Conservation (phyloP, 495 filamentous ascomycete genomes). For the Cetradonia linearis region DNA sequence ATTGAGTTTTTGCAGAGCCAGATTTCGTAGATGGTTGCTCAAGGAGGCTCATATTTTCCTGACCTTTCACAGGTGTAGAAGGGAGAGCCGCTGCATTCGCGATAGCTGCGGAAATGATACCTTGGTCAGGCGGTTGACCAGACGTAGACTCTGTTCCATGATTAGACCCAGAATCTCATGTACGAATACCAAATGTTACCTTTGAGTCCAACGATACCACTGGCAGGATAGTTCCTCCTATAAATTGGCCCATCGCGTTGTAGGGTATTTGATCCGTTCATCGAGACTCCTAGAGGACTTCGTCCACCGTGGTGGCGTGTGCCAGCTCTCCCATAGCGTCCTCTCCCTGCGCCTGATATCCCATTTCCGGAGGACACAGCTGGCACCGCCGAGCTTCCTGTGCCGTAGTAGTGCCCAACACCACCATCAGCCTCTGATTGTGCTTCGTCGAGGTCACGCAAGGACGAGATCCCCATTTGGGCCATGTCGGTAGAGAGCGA, state of each 20-base stretch:
- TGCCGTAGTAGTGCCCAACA: constrained; percentile 48
- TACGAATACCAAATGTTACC: constrained; percentile 13
- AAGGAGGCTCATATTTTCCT: constrained; percentile 66
- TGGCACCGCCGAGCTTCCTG: constrained; percentile 38
- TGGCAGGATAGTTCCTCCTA: constrained; percentile 13
- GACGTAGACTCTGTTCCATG: constrained; percentile 13
- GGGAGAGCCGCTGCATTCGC: constrained; percentile 71
- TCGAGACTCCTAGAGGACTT: constrained; percentile 51
- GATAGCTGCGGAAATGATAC: constrained; percentile 84
- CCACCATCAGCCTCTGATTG: constrained; percentile 37
- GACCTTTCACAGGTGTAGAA: constrained; percentile 44
- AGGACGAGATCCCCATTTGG: constrained; percentile 47
- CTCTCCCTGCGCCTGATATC: constrained; percentile 69
- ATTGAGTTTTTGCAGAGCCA: constrained; percentile 63
- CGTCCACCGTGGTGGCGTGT: constrained; percentile 45
- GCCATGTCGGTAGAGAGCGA: constrained; percentile 52
- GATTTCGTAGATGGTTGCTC: constrained; percentile 53
- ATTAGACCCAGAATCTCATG: constrained; percentile 14
- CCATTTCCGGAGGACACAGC: constrained; percentile 43
- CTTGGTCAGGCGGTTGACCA: constrained; percentile 39
- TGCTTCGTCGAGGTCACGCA: constrained; percentile 34
- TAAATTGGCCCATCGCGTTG: constrained; percentile 27
- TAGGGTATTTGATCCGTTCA: constrained; percentile 43
- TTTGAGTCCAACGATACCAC: constrained; percentile 14
- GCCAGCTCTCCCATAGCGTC: constrained; percentile 57